Percentiles rank a stretch among this genome's conserved stretches.
Conservation (phyloP, 805 yeast genomes). For the Naumovozyma baii region DNA sequence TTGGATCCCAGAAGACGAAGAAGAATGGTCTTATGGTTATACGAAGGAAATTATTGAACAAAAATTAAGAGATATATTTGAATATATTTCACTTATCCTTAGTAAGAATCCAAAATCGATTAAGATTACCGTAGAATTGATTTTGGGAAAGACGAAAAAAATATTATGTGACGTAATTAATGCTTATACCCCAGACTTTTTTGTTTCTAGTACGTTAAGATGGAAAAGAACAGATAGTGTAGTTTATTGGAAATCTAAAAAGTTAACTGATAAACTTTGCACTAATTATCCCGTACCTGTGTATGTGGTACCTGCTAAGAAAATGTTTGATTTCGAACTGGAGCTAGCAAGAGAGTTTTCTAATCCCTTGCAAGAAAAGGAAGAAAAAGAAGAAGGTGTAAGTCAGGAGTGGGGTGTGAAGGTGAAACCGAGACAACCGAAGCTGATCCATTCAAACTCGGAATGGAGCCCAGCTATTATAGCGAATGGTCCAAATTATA, state of each 20-base stretch:
- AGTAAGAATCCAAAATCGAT: slow-evolving; percentile 13
- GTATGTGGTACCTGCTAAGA: slow-evolving; percentile 22
- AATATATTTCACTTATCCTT: slow-evolving; percentile 14
- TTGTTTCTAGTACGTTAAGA: slow-evolving; percentile 19
- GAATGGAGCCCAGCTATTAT: not conserved
- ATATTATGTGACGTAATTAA: slow-evolving; percentile 24
- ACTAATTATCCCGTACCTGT: slow-evolving; percentile 25
- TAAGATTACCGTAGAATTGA: slow-evolving; percentile 29
- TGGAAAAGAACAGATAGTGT: slow-evolving; percentile 18
- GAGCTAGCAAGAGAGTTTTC: slow-evolving; percentile 8
- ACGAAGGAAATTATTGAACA: slow-evolving; percentile 16
- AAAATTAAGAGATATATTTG: slow-evolving; percentile 16
- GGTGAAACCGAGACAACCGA: not conserved
- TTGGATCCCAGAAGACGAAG: slow-evolving; percentile 4
- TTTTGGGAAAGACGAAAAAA: slow-evolving; percentile 21
- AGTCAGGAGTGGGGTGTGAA: not conserved
- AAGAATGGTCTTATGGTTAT: slow-evolving; percentile 28
- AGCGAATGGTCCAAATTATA: not conserved
- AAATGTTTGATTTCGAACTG: slow-evolving; percentile 23
- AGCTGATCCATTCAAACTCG: not conserved
- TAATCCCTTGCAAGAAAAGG: not conserved
- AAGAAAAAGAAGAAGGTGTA: too few relatives aligned
- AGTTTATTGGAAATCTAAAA: slow-evolving; percentile 20
- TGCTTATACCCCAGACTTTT: slow-evolving; percentile 27
- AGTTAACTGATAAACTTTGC: slow-evolving; percentile 19